Conservation (phyloP, 2,329 filamentous ascomycete species). For the Colletotrichum horii region DNA sequence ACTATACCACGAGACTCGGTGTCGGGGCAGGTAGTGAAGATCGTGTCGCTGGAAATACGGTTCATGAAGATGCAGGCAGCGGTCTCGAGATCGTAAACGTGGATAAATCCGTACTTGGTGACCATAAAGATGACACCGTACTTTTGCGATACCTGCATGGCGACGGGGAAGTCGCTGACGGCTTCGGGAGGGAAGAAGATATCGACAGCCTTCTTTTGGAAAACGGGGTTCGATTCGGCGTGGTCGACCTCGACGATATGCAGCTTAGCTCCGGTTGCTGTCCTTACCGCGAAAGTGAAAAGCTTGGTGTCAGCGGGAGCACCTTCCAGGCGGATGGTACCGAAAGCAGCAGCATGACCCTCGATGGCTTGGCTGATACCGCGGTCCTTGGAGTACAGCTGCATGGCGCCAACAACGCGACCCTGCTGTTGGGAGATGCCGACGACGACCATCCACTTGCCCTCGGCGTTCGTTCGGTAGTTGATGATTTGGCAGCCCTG, state of each 20-base stretch:
- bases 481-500: constrained; percentile 99
- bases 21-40: constrained; percentile 92
- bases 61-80: constrained; percentile 99
- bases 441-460: constrained; percentile 98
- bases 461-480: constrained; percentile 93
- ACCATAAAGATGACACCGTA: constrained; percentile 98
- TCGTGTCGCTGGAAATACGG: constrained; percentile 98
- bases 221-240: constrained; percentile 83
- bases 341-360: constrained; percentile 94
- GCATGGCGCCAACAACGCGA: constrained; percentile 94
- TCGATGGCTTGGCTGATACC: constrained; percentile 98
- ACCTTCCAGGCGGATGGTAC: constrained; percentile 85
- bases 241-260: constrained; percentile 99
- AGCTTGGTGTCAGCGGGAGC: constrained; percentile 91
- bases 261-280: constrained; percentile 87
- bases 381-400: constrained; percentile 94
- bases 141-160: constrained; percentile 95
- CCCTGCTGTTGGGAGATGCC: constrained; percentile 94
- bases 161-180: constrained; percentile 95
- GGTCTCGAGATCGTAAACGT: constrained; percentile 96
- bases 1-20: constrained; percentile 85
- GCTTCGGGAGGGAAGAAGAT: constrained; percentile 98
- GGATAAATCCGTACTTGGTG: constrained; percentile 99
- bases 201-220: constrained; percentile 95
- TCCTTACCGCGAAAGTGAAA: constrained; percentile 95